Evolutionary conservation across 495 filamentous ascomycete genomes (phyloP), one percentile per base, ranked within the genome.

Genomic region (Parmelia sp.): DNA sequence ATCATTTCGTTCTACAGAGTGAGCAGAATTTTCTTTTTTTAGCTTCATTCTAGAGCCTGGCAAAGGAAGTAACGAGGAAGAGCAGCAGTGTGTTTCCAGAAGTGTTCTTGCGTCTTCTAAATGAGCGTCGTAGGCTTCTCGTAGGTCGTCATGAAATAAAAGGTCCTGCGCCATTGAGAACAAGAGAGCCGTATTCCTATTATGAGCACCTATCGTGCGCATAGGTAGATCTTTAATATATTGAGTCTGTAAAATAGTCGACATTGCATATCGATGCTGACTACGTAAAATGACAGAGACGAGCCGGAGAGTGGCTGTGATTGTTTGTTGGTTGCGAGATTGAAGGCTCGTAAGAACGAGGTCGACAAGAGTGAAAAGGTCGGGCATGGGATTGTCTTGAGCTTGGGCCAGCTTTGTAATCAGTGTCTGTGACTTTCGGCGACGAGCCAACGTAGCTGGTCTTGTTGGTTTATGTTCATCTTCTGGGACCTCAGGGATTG

Each of bases 341-440:
- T 83, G 79, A n/a, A 96, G 79, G 70, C 92, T 93, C 19, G 89
- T 85, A 4, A 92, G 79, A 37, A 94, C 85, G n/a, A 99, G 81
- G 75, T 97, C 94, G 53, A 91, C 88, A 42, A 98, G 79, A 70
- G 93, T 97, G 78, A 97, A 97, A 3, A 98, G 80, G 40, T 88
- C 83, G 11, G 94, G 95, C 11, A 91, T 91, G 35, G 90, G 86
- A 25, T 84, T 85, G 37, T 84, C 75, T 64, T 86, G 83, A 33
- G 84, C 84, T 65, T 88, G 84, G 29, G 87, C 82, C 35, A 88
- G 83, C 70, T 88, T 88, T 42, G 85, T 89, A n/a, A 94, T 80
- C 0, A 96, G 84, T 71, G 95, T 87, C 71, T 97, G 78, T 2
- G 93, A 96, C 77, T 90, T 93, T 39, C 92, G 85, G 68, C 92